These are phyloP conservation scores for Peronosclerospora sorghi DNA, from an alignment of 352 stramenopile species.

Conservation along the genomic window DNA sequence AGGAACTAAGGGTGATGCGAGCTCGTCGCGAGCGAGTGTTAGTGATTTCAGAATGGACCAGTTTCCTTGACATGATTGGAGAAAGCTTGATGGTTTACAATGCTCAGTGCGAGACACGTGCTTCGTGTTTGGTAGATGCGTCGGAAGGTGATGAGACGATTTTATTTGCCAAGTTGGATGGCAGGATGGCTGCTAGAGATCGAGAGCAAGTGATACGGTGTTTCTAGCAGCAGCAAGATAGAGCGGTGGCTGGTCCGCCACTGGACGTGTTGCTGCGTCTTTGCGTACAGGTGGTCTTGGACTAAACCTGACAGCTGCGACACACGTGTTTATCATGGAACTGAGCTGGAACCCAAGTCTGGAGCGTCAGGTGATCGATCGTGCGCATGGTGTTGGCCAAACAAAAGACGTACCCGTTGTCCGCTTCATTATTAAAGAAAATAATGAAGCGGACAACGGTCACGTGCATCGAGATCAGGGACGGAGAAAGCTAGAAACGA, in stretches of 20 bases:
- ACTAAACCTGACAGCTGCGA: slow-evolving; percentile 88
- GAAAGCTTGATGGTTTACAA: slow-evolving; percentile 32
- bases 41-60: slow-evolving; percentile 86
- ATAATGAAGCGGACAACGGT: slow-evolving; percentile 8
- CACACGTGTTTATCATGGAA: slow-evolving; percentile 91
- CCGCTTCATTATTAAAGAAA: slow-evolving; percentile 68
- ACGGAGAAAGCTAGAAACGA: slow-evolving; percentile 2
- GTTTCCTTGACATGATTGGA: slow-evolving; percentile 69
- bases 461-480: slow-evolving; percentile 25
- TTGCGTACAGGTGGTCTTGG: slow-evolving; percentile 82
- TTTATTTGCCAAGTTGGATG: slow-evolving; percentile 43
- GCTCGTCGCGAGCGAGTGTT: slow-evolving; percentile 43
- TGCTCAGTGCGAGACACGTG: slow-evolving; percentile 8
- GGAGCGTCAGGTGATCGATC: slow-evolving; percentile 85
- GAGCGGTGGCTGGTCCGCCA: slow-evolving; percentile 12
- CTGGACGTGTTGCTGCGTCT: slow-evolving; percentile 75
- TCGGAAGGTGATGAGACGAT: slow-evolving; percentile 13
- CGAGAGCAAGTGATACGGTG: slow-evolving; percentile 49
- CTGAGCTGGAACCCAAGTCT: slow-evolving; percentile 87
- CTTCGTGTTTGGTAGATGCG: slow-evolving; percentile 9
- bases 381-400: slow-evolving; percentile 83
- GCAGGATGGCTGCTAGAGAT: slow-evolving; percentile 43
- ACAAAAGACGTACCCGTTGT: slow-evolving; percentile 59
- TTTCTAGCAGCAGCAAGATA: slow-evolving; percentile 35
- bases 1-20: slow-evolving; percentile 36